Evolutionary conservation across 2,329 filamentous ascomycete species (phyloP).

Genomic region (Pestalotiopsis sp.): DNA sequence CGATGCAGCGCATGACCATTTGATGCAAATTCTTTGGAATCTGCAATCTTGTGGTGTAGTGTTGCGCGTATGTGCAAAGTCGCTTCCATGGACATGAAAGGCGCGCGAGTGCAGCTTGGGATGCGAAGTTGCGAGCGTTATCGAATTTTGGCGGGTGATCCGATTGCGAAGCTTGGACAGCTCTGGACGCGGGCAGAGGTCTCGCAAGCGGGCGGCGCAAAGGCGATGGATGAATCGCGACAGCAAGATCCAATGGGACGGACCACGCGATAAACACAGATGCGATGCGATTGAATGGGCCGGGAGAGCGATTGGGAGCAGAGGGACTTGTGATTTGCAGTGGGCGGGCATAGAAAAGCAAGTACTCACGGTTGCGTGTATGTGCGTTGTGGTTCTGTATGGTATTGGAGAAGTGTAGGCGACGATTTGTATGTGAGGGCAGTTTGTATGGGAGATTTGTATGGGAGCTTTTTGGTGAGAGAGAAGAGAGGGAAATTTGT

Average conservation of each 20-base stretch:
- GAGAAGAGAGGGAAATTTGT: slow-evolving; percentile 58
- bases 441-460: slow-evolving; percentile 57
- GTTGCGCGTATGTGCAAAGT: slow-evolving; percentile 34
- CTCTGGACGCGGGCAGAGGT: slow-evolving; percentile 1
- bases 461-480: slow-evolving; percentile 64
- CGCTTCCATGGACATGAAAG: neutral
- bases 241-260: slow-evolving; percentile 3
- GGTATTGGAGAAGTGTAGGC: slow-evolving; percentile 20
- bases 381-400: slow-evolving; percentile 45
- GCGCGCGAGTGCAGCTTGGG: slow-evolving; percentile 13
- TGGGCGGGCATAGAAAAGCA: slow-evolving; percentile 39
- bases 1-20: slow-evolving; percentile 38
- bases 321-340: slow-evolving; percentile 46
- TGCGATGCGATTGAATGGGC: neutral
- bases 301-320: slow-evolving; percentile 6
- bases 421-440: slow-evolving; percentile 28
- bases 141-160: slow-evolving; percentile 19
- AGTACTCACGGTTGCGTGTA: slow-evolving; percentile 56
- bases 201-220: neutral
- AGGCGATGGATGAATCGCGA: slow-evolving; percentile 13
- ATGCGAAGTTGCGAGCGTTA: slow-evolving; percentile 23
- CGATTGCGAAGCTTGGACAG: slow-evolving; percentile 13
- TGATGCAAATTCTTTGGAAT: slow-evolving; percentile 21
- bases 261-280: neutral
- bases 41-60: slow-evolving; percentile 28